Conservation (phyloP, 2,329 filamentous ascomycete species). For the Hypoxylon sp. region DNA sequence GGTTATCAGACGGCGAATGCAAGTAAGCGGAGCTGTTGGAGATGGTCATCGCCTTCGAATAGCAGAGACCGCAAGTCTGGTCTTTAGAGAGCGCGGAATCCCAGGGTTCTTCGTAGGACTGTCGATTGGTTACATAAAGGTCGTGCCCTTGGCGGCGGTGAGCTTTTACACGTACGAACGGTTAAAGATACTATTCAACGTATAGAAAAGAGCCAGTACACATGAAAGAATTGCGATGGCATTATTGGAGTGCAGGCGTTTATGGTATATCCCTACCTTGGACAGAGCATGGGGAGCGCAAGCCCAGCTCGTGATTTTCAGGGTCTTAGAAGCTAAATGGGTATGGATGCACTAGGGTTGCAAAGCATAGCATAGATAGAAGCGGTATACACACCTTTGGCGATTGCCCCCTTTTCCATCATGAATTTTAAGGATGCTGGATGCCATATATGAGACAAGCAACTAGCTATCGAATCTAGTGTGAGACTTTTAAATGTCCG, state of each 20-base stretch:
- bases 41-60: slow-evolving; percentile 87
- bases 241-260: slow-evolving; percentile 46
- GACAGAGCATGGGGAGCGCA: slow-evolving; percentile 38
- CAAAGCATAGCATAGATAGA: slow-evolving; percentile 33
- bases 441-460: slow-evolving; percentile 1
- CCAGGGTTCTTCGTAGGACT: slow-evolving; percentile 93
- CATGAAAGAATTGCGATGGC: slow-evolving; percentile 17
- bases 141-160: slow-evolving; percentile 87
- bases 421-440: background rate
- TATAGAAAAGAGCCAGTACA: slow-evolving; percentile 62
- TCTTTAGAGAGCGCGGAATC: slow-evolving; percentile 81
- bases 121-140: slow-evolving; percentile 94
- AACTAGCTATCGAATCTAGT: background rate
- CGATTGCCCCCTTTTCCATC: slow-evolving; percentile 1
- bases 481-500: background rate
- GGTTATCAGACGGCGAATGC: slow-evolving; percentile 93
- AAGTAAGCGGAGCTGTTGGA: slow-evolving; percentile 94
- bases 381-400: slow-evolving; percentile 9
- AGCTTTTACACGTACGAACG: slow-evolving; percentile 78
- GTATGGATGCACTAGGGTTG: slow-evolving; percentile 20
- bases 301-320: slow-evolving; percentile 16
- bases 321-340: slow-evolving; percentile 20
- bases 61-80: slow-evolving; percentile 81
- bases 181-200: slow-evolving; percentile 74
- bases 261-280: slow-evolving; percentile 36